Conservation (phyloP, 768 basidiomycete genomes). For the Boletus edulis region DNA sequence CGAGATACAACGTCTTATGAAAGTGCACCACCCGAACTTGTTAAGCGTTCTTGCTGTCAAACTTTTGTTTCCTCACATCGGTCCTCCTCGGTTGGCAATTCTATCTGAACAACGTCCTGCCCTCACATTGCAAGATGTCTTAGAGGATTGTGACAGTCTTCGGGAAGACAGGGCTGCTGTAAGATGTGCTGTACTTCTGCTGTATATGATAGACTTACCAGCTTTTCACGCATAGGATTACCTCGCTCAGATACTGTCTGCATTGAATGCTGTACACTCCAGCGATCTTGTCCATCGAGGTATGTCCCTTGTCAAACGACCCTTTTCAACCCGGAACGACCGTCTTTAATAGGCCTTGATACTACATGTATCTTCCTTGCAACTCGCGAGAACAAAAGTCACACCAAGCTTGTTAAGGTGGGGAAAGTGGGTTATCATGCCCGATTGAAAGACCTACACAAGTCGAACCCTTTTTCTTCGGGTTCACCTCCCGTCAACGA, state of each 20-base stretch:
- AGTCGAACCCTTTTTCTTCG: conserved; percentile 74
- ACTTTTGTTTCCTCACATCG: conserved; percentile 48
- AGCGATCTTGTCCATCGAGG: conserved; percentile 70
- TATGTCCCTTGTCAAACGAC: conserved; percentile 17
- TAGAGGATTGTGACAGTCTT: conserved; percentile 77
- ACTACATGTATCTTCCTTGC: conserved; percentile 61
- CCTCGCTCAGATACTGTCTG: conserved; percentile 67
- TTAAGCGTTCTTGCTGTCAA: conserved; percentile 67
- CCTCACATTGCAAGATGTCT: conserved; percentile 64
- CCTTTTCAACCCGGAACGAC: neutral
- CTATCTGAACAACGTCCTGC: conserved; percentile 71
- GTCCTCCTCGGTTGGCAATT: conserved; percentile 56
- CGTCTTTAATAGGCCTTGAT: conserved; percentile 45
- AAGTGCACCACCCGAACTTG: conserved; percentile 65
- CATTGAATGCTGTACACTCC: conserved; percentile 64
- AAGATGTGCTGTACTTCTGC: conserved; percentile 19
- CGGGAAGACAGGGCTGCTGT: conserved; percentile 70
- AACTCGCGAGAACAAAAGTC: conserved; percentile 45
- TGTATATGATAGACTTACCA: neutral
- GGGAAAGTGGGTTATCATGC: conserved; percentile 70
- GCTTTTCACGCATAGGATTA: conserved; percentile 55
- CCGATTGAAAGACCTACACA: conserved; percentile 73
- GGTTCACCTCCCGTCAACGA: conserved; percentile 14
- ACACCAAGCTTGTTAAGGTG: conserved; percentile 70
- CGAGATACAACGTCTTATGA: conserved; percentile 60